A percentile compares a stretch with the other conserved stretches of the same genome.
phyloP scores from a whole-genome alignment of 2,329 filamentous ascomycete genomes.

The Monilinia aucupariae region DNA sequence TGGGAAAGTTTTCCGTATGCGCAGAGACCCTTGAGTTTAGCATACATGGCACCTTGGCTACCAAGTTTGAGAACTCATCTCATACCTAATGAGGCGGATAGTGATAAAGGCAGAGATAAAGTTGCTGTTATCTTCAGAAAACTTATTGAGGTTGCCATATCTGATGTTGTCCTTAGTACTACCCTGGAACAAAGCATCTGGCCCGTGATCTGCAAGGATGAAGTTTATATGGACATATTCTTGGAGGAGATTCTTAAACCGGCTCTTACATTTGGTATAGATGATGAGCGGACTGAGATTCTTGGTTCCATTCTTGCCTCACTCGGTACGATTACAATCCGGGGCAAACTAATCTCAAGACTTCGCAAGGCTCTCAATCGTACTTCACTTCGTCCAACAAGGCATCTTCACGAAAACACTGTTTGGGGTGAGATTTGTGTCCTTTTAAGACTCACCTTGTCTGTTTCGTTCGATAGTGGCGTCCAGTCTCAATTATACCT shows the following conservation, averaged over 20 bases:
- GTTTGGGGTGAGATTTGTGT: conserved; percentile 67
- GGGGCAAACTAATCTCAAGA: conserved; percentile 59
- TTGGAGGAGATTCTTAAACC: conserved; percentile 61
- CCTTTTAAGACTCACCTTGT: conserved; percentile 59
- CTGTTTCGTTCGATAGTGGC: conserved; percentile 62
- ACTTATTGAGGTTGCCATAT: conserved; percentile 58
- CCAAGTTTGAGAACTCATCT: conserved; percentile 55
- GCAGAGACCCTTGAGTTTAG: conserved; percentile 60
- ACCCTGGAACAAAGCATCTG: conserved; percentile 61
- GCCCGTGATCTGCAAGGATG: conserved; percentile 59
- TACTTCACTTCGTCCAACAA: conserved; percentile 61
- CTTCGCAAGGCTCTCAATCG: conserved; percentile 62
- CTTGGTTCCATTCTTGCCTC: conserved; percentile 58
- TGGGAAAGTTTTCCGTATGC: conserved; percentile 66
- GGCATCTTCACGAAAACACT: conserved; percentile 58
- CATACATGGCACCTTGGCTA: conserved; percentile 67
- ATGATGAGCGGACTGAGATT: conserved; percentile 55
- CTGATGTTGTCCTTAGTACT: conserved; percentile 54
- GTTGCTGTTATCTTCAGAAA: conserved; percentile 59
- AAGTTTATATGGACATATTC: conserved; percentile 60
- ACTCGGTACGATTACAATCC: conserved; percentile 59
- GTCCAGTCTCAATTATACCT: conserved; percentile 63
- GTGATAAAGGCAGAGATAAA: conserved; percentile 62
- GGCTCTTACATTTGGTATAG: conserved; percentile 52
- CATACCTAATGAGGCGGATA: conserved; percentile 53